Base-by-base conservation (phyloP, 2,329 filamentous ascomycete genomes). In the Clarireedia monteithiana region DNA sequence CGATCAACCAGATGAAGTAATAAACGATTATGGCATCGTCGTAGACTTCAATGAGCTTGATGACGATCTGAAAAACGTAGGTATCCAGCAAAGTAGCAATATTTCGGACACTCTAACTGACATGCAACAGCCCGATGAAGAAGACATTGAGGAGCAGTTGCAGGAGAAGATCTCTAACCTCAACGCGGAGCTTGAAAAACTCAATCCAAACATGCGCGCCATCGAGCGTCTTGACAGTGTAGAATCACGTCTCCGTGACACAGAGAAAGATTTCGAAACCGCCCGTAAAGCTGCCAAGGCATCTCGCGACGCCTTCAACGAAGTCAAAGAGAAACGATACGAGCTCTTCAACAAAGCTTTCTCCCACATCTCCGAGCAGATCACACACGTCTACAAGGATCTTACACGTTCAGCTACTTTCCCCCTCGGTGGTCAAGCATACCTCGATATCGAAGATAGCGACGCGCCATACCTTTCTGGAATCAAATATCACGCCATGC, bases 401-500 rank as follows among this genome's bases (percentile, higher is more conserved):
- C 83, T 99, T 48, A 99, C 94, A 24, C 86, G 91, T 57, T 94
- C 88, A 42, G 81, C 88, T 36, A 86, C 88, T n/a, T 96, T 95
- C 70, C 91, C 92, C 0, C 80, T 97, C n/a, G 94, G 94, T 64
- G 94, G 94, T 7, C 82, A 85, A 70, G 83, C 83, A 1, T 96
- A 96, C 68, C 84, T 99, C 48, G 91, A 96, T 68, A 91, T 95
- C 57, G 83, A 86, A 70, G 92, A 99, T 70, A 89, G 86, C n/a
- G 91, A 96, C 61, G 92, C 95, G 67, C 94, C 94, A 0, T 99
- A 97, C 71, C 82, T 96, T 4, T 90, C 89, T 42, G 94, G 94
- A 34, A 91, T 99, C 73, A 96, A 96, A 69, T 99, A 99, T 73
- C 91, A 97, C 70, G 95, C 94, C 60, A 99, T 97, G 91, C 94